A percentile compares a stretch with the other conserved stretches of the same genome.
These are phyloP conservation scores for Psilocybe mexicana DNA, from an alignment of 1,284 basidiomycete species.

Conservation along the genomic window DNA sequence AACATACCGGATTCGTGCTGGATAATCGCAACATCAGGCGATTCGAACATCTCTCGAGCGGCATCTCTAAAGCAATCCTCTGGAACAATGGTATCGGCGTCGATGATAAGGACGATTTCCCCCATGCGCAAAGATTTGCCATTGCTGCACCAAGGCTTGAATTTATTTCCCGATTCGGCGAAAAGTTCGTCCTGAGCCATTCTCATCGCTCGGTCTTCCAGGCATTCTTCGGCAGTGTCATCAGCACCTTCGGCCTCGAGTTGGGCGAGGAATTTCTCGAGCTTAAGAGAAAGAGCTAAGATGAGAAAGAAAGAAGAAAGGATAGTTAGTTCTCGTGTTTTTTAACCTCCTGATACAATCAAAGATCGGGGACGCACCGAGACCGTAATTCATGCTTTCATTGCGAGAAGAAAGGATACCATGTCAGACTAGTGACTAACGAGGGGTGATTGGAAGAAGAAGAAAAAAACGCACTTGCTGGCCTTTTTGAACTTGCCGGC, in stretches of 20 bases:
- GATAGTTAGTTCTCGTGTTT: background rate
- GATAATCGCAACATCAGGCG: constrained; percentile 80
- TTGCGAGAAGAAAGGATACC: background rate
- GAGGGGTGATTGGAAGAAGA: background rate
- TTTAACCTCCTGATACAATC: constrained; percentile 10
- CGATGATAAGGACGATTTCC: constrained; percentile 72
- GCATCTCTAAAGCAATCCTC: constrained; percentile 84
- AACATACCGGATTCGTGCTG: constrained; percentile 74
- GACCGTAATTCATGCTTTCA: constrained; percentile 74
- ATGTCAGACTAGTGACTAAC: background rate
- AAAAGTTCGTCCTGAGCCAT: constrained; percentile 66
- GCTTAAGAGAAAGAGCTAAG: constrained; percentile 54
- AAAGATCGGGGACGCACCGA: constrained; percentile 27
- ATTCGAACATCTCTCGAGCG: constrained; percentile 76
- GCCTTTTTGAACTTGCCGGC: constrained; percentile 91
- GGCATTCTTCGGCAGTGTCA: constrained; percentile 41
- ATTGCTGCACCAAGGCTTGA: constrained; percentile 68
- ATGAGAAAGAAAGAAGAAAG: background rate
- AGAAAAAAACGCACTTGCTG: constrained; percentile 48
- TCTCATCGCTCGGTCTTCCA: constrained; percentile 68
- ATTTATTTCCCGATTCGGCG: constrained; percentile 54
- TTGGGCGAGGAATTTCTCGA: constrained; percentile 66
- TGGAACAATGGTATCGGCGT: constrained; percentile 84
- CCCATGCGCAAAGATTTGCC: constrained; percentile 64
- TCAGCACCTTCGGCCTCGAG: constrained; percentile 46